phyloP scores from a whole-genome alignment of 129 eudicot species.

The Calendula officinalis region DNA sequence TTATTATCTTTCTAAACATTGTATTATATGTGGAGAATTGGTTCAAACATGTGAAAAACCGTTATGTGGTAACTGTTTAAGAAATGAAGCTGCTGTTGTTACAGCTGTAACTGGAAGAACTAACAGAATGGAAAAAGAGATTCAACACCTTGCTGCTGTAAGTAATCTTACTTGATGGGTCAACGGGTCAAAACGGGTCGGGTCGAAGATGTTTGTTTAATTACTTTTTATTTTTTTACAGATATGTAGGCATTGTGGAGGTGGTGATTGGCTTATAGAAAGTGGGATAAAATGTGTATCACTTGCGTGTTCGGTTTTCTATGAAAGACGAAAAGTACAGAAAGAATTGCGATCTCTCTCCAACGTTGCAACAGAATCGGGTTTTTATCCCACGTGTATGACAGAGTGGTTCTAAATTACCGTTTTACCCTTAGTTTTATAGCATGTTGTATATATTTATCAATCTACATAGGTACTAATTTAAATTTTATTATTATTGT shows the following conservation, averaged over 20 bases:
- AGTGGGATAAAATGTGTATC: constrained; percentile 88
- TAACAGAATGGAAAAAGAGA: constrained; percentile 69
- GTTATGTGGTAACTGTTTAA: constrained; percentile 60
- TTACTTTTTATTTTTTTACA: constrained; percentile 19
- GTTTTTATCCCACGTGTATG: constrained; percentile 78
- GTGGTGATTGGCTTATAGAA: constrained; percentile 84
- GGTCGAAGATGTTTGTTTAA: background rate
- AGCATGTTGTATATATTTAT: no score
- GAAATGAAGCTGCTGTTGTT: constrained; percentile 53
- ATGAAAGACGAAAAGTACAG: constrained; percentile 74
- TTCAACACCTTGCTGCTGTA: constrained; percentile 88
- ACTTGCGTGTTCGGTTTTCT: constrained; percentile 82
- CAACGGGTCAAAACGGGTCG: background rate
- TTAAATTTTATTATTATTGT: no score
- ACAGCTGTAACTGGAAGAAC: constrained; percentile 67
- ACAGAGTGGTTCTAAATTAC: constrained; percentile 74
- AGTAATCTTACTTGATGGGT: constrained; percentile 33
- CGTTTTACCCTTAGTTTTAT: background rate
- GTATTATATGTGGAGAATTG: constrained; percentile 77
- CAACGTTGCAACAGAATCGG: constrained; percentile 47
- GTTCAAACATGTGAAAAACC: constrained; percentile 57
- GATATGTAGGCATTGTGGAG: constrained; percentile 98
- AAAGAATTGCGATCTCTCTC: constrained; percentile 77
- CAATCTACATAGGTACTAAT: no score
- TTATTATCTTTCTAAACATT: constrained; percentile 77